Evolutionary conservation across 345 rosid species (phyloP), one percentile per base, ranked within the genome.

Genomic region (Gossypium longicalyx): DNA sequence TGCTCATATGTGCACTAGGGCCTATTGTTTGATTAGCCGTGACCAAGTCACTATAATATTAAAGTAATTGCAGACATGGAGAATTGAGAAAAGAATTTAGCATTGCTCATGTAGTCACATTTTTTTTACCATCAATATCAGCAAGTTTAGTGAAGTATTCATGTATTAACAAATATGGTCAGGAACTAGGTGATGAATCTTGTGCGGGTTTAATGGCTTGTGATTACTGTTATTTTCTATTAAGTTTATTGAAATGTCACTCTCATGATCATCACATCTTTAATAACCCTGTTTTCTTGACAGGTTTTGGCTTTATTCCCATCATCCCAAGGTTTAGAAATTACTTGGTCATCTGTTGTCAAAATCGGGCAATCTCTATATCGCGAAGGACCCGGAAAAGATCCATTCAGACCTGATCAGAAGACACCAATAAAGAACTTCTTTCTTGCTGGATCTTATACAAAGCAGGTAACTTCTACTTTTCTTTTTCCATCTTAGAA

Each of bases 381-480:
- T 65, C 99, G 98, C 0, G 99, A 94, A 79, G 99, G 89, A 74
- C 97, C 97, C 0, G 98, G 98, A 3, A 91, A 91, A 83, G 99
- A 93, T 83, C 99, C 99, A 66, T 93, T 91, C 82, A 80, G 99
- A 76, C 99, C 99, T 2, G 96, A 95, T 85, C 99, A 95, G 79
- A 95, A 83, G 86, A 92, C 99, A 2, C 99, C 99, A 0, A 76
- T 93, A 49, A 89, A 85, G 80, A 95, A 93, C 76, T 95, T 95
- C 82, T 92, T 92, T 87, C 97, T 95, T 3, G 90, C 99, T 7
- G 98, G 99, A 57, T 95, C 99, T 8, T 91, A 95, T 78, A 93
- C 97, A 59, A 95, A 91, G 76, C 99, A 93, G 99, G 99, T 92
- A 75, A 73, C 51, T 20, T 71, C 60, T 4, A 34, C 41, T 27